Evolutionary conservation across 306 rosid genomes (phyloP).

Genomic region (Delonix regia): DNA sequence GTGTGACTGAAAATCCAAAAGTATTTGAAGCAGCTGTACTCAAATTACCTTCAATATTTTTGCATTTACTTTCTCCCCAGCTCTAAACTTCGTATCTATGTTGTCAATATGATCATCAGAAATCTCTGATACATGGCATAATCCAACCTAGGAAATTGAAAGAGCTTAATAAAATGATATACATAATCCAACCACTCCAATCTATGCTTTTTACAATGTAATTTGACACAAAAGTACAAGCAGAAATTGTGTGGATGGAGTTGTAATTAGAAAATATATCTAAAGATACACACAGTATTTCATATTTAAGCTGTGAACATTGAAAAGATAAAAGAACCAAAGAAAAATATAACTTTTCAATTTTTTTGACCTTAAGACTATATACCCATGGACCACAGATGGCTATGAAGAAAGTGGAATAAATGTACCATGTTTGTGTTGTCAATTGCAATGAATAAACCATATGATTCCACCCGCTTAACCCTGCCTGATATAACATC

Average conservation of each 20-base stretch:
- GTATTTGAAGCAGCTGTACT: constrained; percentile 17
- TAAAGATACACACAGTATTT: not conserved
- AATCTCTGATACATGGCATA: constrained; percentile 88
- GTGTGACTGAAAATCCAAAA: not conserved
- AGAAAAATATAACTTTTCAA: not conserved
- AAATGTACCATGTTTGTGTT: constrained; percentile 62
- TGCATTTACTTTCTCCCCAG: constrained; percentile 79
- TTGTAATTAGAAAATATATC: constrained; percentile 11
- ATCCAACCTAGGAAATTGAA: constrained; percentile 69
- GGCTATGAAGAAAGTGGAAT: constrained; percentile 24
- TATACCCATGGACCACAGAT: constrained; percentile 10
- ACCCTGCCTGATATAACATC: constrained; percentile 75
- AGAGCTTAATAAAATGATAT: constrained; percentile 26
- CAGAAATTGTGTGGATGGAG: not conserved
- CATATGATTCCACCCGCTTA: constrained; percentile 84
- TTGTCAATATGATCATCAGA: constrained; percentile 63
- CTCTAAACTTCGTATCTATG: constrained; percentile 63
- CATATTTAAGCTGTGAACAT: not conserved
- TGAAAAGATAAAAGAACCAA: not conserved
- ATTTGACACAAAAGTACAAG: constrained; percentile 3
- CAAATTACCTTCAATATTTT: constrained; percentile 76
- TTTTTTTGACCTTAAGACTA: not conserved
- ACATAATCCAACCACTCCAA: constrained; percentile 6
- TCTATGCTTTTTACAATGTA: not conserved
- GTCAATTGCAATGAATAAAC: constrained; percentile 82